Base-by-base conservation (phyloP, 164 flowering plant genomes). In the Euptelea pleiosperma region DNA sequence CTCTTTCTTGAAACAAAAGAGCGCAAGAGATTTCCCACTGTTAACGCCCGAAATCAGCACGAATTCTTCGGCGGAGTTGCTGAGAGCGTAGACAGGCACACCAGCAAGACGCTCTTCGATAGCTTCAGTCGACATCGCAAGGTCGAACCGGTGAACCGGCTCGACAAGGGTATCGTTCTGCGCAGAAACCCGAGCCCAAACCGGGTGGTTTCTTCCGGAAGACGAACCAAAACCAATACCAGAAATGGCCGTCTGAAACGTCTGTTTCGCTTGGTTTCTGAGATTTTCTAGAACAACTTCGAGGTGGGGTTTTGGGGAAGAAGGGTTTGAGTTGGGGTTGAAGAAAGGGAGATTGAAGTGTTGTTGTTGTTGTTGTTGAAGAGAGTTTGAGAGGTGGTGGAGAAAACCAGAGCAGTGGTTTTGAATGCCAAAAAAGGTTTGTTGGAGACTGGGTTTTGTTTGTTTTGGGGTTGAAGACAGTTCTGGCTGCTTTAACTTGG, bases 61-160 rank as follows among this genome's bases (percentile, higher is more conserved):
- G 61, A 88, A 85, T 35, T 88, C 95, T 33, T 79, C 89, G 9
- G 75, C 62, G 2, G 82, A 55, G 56, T 88, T 88, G 73, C 82
- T 79, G 44, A 93, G 75, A 2, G 92, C 91, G 53, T 80, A 93
- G 1, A 90, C 92, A 0, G 89, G 84, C 7, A 93, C 82, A 1
- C 96, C 96, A 0, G 85, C 86, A 19, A 93, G 58, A 45, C 96
- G 73, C 79, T 88, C 86, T 52, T 88, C 91, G 6, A 93, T 79
- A 6, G 65, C 82, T 36, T 74, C 81, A 0, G 28, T 46, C 1
- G 87, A 46, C 83, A 81, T 40, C 14, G 73, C 61, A 3, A 26
- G 28, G 22, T 62, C 60, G 0, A 52, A 42, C 8, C 34, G 62
- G 39, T 25, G 53, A 47, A 35, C 31, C 6, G 61, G 54, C 7